phyloP scores from a whole-genome alignment of 768 basidiomycete genomes.

The Macrocybe gigantea region DNA sequence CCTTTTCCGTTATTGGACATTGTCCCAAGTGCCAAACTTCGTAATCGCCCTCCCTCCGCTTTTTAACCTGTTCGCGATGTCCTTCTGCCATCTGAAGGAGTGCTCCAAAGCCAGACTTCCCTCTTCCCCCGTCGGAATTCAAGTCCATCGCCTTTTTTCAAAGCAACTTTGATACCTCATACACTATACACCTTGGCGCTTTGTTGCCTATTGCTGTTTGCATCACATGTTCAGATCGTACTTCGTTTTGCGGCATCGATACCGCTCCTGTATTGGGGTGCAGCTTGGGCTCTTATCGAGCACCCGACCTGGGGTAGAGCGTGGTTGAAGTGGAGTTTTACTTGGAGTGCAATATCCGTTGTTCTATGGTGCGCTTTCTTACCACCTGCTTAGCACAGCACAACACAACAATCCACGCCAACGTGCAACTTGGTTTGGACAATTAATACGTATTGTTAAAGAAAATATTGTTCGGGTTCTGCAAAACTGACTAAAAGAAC shows the following conservation, averaged over 20 bases:
- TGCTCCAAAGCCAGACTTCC: slow-evolving; percentile 1
- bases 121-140: background rate
- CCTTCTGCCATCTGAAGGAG: slow-evolving; percentile 23
- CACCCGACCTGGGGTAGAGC: slow-evolving; percentile 39
- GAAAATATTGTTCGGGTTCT: too few species aligned
- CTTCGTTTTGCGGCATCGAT: slow-evolving; percentile 72
- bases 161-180: slow-evolving; percentile 53
- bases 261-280: slow-evolving; percentile 83
- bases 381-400: slow-evolving; percentile 68
- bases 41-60: slow-evolving; percentile 72
- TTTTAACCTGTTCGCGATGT: slow-evolving; percentile 38
- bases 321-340: slow-evolving; percentile 75
- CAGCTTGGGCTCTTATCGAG: slow-evolving; percentile 57
- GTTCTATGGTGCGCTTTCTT: slow-evolving; percentile 82
- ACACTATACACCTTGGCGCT: slow-evolving; percentile 67
- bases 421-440: background rate
- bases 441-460: too few species aligned
- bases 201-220: slow-evolving; percentile 61
- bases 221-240: slow-evolving; percentile 83
- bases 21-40: slow-evolving; percentile 83
- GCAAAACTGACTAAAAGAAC: too few species aligned
- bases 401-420: background rate
- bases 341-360: slow-evolving; percentile 69
- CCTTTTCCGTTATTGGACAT: slow-evolving; percentile 82
- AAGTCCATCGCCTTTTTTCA: slow-evolving; percentile 26